Evolutionary conservation across 2,329 filamentous ascomycete genomes (phyloP).

Genomic region (Xylariaceae sp.): DNA sequence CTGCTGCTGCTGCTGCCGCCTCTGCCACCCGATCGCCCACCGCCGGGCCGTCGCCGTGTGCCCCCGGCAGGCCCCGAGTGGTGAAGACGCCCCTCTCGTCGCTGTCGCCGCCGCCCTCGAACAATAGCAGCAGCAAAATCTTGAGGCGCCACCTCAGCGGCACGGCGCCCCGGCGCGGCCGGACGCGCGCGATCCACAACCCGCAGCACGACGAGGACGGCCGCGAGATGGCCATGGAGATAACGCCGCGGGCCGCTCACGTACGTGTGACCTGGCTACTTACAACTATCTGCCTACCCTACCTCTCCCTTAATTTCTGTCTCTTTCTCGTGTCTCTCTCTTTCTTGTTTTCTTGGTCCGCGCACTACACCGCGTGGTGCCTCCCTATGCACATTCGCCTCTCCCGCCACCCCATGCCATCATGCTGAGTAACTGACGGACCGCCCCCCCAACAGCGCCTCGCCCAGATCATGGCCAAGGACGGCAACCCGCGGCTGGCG

Average conservation of each 20-base stretch:
- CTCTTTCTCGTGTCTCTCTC: neutral
- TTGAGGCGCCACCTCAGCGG: slow-evolving; percentile 11
- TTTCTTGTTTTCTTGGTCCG: no score
- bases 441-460: slow-evolving; percentile 55
- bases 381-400: no score
- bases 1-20: neutral
- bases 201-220: slow-evolving; percentile 76
- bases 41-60: no score
- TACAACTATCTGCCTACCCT: no score
- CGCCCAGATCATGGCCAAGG: slow-evolving; percentile 64
- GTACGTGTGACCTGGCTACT: no score
- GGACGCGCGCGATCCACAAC: slow-evolving; percentile 54
- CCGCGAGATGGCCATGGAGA: slow-evolving; percentile 73
- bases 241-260: slow-evolving; percentile 74
- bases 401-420: neutral
- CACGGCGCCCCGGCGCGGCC: no score
- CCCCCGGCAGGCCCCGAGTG: no score
- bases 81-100: no score
- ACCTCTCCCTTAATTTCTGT: neutral
- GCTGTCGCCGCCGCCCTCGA: no score
- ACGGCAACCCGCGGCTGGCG: slow-evolving; percentile 69
- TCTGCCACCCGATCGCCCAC: no score
- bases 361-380: no score
- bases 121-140: no score
- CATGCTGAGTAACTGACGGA: slow-evolving; percentile 2